A percentile compares a stretch with the other conserved stretches of the same genome.
phyloP scores from a whole-genome alignment of 2,329 filamentous ascomycete species.

The Venturia asperata region DNA sequence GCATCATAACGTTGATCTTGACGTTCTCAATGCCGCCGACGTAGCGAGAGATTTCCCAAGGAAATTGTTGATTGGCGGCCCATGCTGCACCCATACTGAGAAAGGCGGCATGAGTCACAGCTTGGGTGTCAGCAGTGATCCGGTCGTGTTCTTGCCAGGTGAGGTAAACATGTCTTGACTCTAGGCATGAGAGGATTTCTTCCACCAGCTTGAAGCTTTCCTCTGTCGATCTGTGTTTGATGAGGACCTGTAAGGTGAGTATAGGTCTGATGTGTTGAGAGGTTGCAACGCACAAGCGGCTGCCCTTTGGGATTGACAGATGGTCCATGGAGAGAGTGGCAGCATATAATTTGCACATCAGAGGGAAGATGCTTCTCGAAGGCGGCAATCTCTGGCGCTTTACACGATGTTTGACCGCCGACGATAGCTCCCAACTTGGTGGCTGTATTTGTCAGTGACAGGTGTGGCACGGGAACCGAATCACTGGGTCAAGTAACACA shows the following conservation, averaged over 20 bases:
- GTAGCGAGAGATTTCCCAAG: constrained; percentile 94
- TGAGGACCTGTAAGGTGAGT: constrained; percentile 54
- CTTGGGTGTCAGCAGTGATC: constrained; percentile 97
- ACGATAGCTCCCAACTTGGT: constrained; percentile 94
- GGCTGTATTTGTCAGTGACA: constrained; percentile 46
- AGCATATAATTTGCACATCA: constrained; percentile 90
- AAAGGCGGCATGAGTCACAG: constrained; percentile 95
- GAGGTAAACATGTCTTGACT: constrained; percentile 80
- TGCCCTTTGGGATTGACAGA: constrained; percentile 82
- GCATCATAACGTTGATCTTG: constrained; percentile 95
- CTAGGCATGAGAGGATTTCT: constrained; percentile 70
- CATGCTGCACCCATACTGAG: constrained; percentile 96
- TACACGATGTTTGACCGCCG: constrained; percentile 96
- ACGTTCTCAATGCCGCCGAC: constrained; percentile 97
- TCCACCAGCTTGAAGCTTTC: constrained; percentile 72
- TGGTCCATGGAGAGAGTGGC: constrained; percentile 93
- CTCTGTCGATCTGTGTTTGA: constrained; percentile 82
- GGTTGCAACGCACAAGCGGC: constrained; percentile 59
- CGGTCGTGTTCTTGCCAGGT: constrained; percentile 84
- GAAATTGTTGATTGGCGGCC: constrained; percentile 91
- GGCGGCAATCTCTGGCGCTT: constrained; percentile 88
- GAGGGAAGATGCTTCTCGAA: constrained; percentile 81
- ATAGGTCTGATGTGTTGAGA: constrained; percentile 1
- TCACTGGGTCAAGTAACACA: constrained; percentile 45
- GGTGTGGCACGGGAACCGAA: background rate